Evolutionary conservation across 208 protist genomes (phyloP).

Genomic region (Tritrichomonas musculus): DNA sequence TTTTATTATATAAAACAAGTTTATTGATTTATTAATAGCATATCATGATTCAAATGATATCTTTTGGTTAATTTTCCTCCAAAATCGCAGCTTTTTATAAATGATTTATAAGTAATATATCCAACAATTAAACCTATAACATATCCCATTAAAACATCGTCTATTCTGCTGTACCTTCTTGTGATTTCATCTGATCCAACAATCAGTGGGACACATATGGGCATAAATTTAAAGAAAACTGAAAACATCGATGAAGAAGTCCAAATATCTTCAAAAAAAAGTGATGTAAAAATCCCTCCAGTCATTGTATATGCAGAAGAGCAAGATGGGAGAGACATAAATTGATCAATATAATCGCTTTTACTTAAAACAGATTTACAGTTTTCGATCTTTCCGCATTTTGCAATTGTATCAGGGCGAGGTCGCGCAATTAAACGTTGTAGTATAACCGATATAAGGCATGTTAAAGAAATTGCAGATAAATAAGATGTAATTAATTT

Average conservation of each 20-base stretch:
- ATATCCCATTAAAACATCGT: background rate
- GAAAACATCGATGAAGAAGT: background rate
- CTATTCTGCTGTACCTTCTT: background rate
- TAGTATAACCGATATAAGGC: background rate
- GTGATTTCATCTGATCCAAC: background rate
- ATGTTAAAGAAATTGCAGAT: background rate
- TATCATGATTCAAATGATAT: no score
- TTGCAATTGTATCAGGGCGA: background rate
- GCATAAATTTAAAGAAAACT: background rate
- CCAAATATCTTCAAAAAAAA: background rate
- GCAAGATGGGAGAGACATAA: background rate
- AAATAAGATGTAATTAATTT: background rate
- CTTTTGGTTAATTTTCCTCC: no score
- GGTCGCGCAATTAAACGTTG: background rate
- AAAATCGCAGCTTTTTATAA: background rate
- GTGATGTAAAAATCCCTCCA: background rate
- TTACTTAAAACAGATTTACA: background rate
- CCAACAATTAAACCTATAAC: background rate
- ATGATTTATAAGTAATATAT: background rate
- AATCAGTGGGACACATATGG: background rate
- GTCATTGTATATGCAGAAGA: background rate
- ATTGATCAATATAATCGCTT: background rate
- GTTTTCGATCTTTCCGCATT: background rate
- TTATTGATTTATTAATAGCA: no score
- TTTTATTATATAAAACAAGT: no score